These are phyloP conservation scores for Vicia sativa DNA, from an alignment of 306 rosid species.

Conservation along the genomic window DNA sequence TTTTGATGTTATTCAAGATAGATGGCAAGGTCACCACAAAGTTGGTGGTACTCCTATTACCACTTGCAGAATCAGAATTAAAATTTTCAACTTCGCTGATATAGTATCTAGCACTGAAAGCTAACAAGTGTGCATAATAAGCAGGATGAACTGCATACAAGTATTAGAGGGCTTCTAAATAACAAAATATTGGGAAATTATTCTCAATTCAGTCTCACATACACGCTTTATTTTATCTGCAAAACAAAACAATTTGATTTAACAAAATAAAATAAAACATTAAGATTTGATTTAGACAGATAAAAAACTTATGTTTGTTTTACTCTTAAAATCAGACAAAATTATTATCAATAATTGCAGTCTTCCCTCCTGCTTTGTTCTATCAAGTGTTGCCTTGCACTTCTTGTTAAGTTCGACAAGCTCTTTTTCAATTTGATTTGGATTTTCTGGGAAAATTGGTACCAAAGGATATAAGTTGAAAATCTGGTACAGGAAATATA, in stretches of 20 bases:
- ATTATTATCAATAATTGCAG: constrained; percentile 67
- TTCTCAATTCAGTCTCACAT: constrained; percentile 84
- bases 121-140: no score
- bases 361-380: constrained; percentile 2
- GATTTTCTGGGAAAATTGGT: constrained; percentile 19
- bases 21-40: no score
- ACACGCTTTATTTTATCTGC: constrained; percentile 69
- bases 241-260: background rate
- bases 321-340: constrained; percentile 64
- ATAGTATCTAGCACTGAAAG: no score
- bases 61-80: no score
- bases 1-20: no score
- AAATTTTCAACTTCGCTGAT: no score
- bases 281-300: background rate
- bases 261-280: background rate
- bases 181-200: constrained; percentile 85
- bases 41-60: no score
- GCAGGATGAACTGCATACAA: no score
- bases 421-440: constrained; percentile 45
- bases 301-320: constrained; percentile 52
- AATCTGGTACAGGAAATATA: constrained; percentile 44
- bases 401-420: constrained; percentile 44
- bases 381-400: constrained; percentile 16
- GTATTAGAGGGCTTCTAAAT: no score
- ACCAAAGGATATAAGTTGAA: constrained; percentile 46